Conservation (phyloP, 805 yeast species). For the Saccharomycopsis malanga region DNA sequence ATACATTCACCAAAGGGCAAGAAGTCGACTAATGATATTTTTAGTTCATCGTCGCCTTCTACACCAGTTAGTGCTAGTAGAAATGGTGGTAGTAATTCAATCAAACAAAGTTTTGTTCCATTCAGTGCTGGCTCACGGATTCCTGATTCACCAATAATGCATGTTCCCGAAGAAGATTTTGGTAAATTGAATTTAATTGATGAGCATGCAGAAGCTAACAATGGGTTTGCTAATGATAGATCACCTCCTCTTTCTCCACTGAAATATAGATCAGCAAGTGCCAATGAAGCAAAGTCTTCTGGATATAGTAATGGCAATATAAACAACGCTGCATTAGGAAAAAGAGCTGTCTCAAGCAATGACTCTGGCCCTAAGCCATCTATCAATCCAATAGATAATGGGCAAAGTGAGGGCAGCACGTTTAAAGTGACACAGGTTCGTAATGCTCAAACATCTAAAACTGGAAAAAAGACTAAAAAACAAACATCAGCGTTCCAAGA, state of each 20-base stretch:
- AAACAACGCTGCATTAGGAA: too few relatives aligned
- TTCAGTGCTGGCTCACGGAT: slow-evolving; percentile 14
- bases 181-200: slow-evolving; percentile 4
- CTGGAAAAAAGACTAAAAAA: slow-evolving; percentile 41
- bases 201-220: not conserved
- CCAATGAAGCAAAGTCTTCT: slow-evolving; percentile 10
- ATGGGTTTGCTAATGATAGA: not conserved
- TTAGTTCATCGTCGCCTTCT: slow-evolving; percentile 1
- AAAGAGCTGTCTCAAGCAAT: slow-evolving; percentile 3
- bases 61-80: not conserved
- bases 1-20: not conserved
- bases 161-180: slow-evolving; percentile 8
- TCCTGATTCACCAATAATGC: slow-evolving; percentile 14
- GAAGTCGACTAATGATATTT: not conserved
- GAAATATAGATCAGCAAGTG: slow-evolving; percentile 19
- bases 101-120: not conserved
- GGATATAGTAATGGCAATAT: not conserved
- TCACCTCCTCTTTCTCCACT: not conserved
- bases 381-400: not conserved
- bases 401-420: not conserved
- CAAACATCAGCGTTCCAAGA: slow-evolving; percentile 79
- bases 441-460: slow-evolving; percentile 20
- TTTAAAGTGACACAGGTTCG: slow-evolving; percentile 21
- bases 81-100: not conserved
- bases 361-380: not conserved